Evolutionary conservation across 805 yeast genomes (phyloP).

Genomic region (Komagataella pastoris): DNA sequence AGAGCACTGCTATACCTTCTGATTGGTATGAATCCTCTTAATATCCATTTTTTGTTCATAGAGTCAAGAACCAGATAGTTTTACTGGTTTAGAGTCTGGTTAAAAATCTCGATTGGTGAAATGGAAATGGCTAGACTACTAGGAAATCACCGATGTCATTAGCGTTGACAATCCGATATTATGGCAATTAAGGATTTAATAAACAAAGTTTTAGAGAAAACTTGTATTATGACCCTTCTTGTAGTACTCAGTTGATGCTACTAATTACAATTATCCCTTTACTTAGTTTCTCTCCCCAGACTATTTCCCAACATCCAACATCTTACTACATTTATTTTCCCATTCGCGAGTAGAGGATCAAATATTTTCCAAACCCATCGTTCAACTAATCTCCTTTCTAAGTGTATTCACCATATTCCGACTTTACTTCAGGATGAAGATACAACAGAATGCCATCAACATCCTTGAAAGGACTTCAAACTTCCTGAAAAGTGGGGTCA

Average conservation of each 20-base stretch:
- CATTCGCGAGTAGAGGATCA: neutral
- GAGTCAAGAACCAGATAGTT: neutral
- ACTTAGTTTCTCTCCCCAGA: no score
- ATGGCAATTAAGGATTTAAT: no score
- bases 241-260: no score
- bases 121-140: no score
- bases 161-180: neutral
- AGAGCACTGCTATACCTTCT: neutral
- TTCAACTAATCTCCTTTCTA: neutral
- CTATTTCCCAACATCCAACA: neutral
- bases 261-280: no score
- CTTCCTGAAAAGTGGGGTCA: slow-evolving; percentile 56
- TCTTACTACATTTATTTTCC: neutral
- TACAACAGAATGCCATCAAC: slow-evolving; percentile 61
- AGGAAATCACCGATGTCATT: no score
- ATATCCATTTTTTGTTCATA: neutral
- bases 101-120: neutral
- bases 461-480: slow-evolving; percentile 76
- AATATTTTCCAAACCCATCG: neutral
- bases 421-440: slow-evolving; percentile 35
- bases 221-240: no score
- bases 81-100: neutral
- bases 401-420: neutral
- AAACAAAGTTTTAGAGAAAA: no score
- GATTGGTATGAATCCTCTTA: neutral